Evolutionary conservation across 805 yeast species (phyloP), one percentile per base, ranked within the genome.

Genomic region (Sugiyamaella americana): DNA sequence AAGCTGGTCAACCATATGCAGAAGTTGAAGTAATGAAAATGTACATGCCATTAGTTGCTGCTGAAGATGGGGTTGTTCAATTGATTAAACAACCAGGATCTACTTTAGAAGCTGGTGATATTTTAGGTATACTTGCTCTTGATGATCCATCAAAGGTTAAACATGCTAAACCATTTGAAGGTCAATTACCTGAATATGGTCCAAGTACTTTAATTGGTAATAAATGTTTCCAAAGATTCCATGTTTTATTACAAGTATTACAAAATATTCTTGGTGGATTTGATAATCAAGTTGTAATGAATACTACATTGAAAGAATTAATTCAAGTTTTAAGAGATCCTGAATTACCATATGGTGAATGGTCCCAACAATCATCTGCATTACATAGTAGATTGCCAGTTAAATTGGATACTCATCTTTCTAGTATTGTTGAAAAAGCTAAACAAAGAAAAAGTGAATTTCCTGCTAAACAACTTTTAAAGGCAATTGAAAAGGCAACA

Each of bases 1-100:
- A 68, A 44, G 80, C 93, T 50, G 98, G 98, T 51, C 95, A 91
- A 70, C 82, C 97, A 40, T 94, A 79, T 62, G 98, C 98, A 37
- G 98, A 93, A 71, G 96, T 93, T 48, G 99, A 93, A 71, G 98
- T 93, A 56, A 93, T 93, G 99, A 93, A 93, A 70, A 93, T 93
- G 98, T 88, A 89, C 69, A 93, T 93, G 97, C 97, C 98, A 43
- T 76, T 93, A 59, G 72, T 89, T 61, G 91, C 97, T 18, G 87
- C 82, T 66, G 98, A 91, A 66, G 84, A 85, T 60, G 99, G 99
- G 75, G 73, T 77, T 49, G 86, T 89, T 45, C 97, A 91, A 71
- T 72, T 88, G 37, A 80, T 93, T 63, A 91, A 93, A 68, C 98
- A 93, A 71, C 98, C 98, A 6, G 99, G 99, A 44, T 84, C 98